Base-by-base conservation (phyloP, 202 grass and related monocot genomes). In the Schoenoplectus tabernaemontani region DNA sequence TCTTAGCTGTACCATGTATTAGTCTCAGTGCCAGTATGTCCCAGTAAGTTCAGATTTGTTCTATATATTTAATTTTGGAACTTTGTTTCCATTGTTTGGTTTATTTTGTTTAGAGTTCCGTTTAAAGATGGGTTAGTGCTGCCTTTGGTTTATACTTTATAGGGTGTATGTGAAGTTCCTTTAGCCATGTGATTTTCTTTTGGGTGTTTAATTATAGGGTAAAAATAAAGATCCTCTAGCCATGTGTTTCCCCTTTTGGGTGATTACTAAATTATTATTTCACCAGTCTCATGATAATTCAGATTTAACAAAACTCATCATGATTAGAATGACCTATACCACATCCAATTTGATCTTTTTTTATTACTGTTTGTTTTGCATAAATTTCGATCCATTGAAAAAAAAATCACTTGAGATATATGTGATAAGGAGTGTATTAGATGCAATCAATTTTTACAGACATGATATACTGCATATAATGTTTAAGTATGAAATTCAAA, bases 1-100 rank as follows among this genome's bases (percentile, higher is more conserved):
- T 47, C 44, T 64, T 80, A 80, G 59, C 78, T 80, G 59, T 80
- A 50, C 41, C 57, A 65, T 80, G 44, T 65, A 64, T 79, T 64
- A 61, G 58, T 54, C 42, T 79, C 77, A 79, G 36, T 64, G 57
- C 44, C 19, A 53, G 57, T 78, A 41, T 78, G 76, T 78, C n/a
- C 58, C 59, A 16, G 39, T 78, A 58, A 78, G 76, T 46, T 62
- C 22, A 44, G 57, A 60, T 26, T 79, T 46, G 76, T 61, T 79
- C 22, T 51, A 9, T 54, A 43, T 78, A 50, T 57, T 43, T 78
- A 62, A 17, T 46, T 62, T 61, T 62, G 48, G 34, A 24, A 13
- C 39, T 61, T 62, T 79, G 54, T 15, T 62, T 78, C 0, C n/a
- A 12, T 16, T 61, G 17, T 42, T 62, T 16, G 36, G 36, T 28